Percentiles rank a stretch among this genome's conserved stretches.
These are phyloP conservation scores for Buxus sempervirens DNA, from an alignment of 164 flowering plant genomes.

Conservation along the genomic window DNA sequence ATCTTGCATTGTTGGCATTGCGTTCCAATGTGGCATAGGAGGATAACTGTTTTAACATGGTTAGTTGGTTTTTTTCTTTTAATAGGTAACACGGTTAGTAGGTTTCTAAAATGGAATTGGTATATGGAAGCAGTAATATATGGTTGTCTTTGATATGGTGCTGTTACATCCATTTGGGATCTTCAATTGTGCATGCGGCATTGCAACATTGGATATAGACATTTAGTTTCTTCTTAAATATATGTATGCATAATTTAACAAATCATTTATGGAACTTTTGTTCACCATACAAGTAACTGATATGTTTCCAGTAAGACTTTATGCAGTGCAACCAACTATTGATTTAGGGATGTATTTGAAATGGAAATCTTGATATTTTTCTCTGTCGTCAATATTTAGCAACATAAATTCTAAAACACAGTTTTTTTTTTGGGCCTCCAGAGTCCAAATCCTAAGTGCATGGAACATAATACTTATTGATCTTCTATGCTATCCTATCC, in stretches of 20 bases:
- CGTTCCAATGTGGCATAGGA: background rate
- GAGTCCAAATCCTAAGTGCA: too few relatives aligned
- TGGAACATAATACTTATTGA: too few relatives aligned
- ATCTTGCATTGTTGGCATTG: background rate
- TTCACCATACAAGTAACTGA: background rate
- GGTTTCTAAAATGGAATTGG: background rate
- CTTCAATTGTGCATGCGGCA: background rate
- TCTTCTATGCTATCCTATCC: too few relatives aligned
- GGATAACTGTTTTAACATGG: background rate
- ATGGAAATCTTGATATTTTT: background rate
- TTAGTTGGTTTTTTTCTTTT: too few relatives aligned
- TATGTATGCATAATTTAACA: too few relatives aligned
- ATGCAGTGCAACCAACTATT: background rate
- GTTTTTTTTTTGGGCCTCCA: too few relatives aligned
- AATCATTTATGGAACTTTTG: too few relatives aligned
- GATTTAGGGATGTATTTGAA: background rate
- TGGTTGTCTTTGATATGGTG: background rate
- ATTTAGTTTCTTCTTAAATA: too few relatives aligned
- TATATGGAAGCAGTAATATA: background rate
- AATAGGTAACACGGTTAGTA: too few relatives aligned
- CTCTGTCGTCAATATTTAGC: background rate
- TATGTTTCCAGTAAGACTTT: background rate
- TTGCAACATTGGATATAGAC: too few relatives aligned
- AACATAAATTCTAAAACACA: too few relatives aligned
- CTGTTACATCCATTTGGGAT: background rate